Conservation (phyloP, 2,329 filamentous ascomycete genomes). For the Hymenoscyphus albidus region DNA sequence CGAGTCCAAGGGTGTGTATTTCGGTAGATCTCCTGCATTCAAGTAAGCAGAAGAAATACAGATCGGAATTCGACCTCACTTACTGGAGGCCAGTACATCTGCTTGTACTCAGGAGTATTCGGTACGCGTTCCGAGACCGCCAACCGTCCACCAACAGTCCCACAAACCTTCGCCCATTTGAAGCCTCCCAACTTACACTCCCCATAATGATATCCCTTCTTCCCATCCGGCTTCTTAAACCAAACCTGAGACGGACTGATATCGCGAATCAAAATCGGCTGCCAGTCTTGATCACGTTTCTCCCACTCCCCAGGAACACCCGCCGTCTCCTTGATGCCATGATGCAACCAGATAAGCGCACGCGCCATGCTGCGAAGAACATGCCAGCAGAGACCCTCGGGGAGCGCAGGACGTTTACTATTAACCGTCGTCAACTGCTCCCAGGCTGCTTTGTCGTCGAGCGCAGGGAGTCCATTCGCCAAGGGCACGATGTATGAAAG, state of each 20-base stretch:
- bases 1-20: conserved; percentile 20
- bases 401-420: conserved; percentile 36
- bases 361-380: conserved; percentile 46
- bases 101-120: conserved; percentile 18
- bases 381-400: conserved; percentile 54
- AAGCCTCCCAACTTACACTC: conserved; percentile 52
- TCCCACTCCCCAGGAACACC: conserved; percentile 25
- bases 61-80: neutral
- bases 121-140: conserved; percentile 19
- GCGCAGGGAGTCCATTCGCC: conserved; percentile 14
- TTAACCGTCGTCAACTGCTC: conserved; percentile 24
- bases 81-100: conserved; percentile 29
- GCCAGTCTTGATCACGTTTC: conserved; percentile 43
- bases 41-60: neutral
- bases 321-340: conserved; percentile 38
- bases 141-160: conserved; percentile 17
- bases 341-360: conserved; percentile 51
- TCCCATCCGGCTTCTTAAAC: conserved; percentile 45
- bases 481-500: conserved; percentile 41
- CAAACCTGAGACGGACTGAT: conserved; percentile 48
- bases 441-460: conserved; percentile 25
- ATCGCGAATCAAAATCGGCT: conserved; percentile 48
- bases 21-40: conserved; percentile 28
- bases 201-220: conserved; percentile 45
- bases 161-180: conserved; percentile 33